Evolutionary conservation across 108 stramenopile genomes (phyloP), one percentile per base, ranked within the genome.

Genomic region (Conticribra weissflogii): DNA sequence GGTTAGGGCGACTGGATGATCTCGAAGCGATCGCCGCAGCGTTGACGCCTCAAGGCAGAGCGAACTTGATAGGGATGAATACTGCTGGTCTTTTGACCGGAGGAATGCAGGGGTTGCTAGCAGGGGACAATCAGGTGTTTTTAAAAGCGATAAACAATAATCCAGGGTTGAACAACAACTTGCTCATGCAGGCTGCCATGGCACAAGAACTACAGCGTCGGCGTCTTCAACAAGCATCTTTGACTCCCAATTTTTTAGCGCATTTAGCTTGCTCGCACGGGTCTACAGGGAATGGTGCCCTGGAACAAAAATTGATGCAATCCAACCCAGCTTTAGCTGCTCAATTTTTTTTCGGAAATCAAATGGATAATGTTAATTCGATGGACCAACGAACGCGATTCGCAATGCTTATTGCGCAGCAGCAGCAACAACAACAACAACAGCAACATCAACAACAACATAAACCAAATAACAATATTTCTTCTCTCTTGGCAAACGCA

Each of bases 251-350:
- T 3, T 3, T 22, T 1, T 12, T 16, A 21, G 34, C 59, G 19
- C 36, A 32, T 24, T 14, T 15, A 24, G 7, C 56, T n/a, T 2
- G 30, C 28, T 18, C 56, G 9, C 33, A 59, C 9, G 24, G 17
- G 25, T 18, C 34, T 41, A 41, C 32, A 12, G 23, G 8, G 3
- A 44, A 44, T 59, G 59, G 44, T 19, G 14, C 36, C n/a, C 36
- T 44, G n/a, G 59, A 34, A 44, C 33, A 59, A 59, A 59, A 19
- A 41, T 34, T 59, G 14, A 34, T 59, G 17, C 0, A 34, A 21
- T 36, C 59, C 19, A 59, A 59, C 22, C 59, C 59, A 59, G 18
- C 21, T 23, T 22, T 59, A 34, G 59, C 59, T 22, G 34, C 34
- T 44, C 41, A 59, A 41, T 44, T 59, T 34, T 24, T 59, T 19